Percentiles rank a stretch among this genome's conserved stretches.
Evolutionary conservation across 345 rosid species (phyloP).

Genomic region (Hibiscus tridactylites): DNA sequence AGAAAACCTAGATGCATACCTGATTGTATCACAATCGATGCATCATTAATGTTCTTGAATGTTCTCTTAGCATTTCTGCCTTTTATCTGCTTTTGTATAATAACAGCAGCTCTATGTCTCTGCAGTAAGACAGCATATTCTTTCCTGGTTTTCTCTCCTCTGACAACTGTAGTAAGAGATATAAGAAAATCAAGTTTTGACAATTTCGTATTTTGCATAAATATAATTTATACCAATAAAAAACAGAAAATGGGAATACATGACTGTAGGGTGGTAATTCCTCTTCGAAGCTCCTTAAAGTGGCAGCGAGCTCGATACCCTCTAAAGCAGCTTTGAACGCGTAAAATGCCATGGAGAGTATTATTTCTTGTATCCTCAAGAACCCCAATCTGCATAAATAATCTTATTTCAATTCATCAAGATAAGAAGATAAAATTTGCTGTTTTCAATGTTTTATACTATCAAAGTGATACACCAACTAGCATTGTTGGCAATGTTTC

Average conservation of each 20-base stretch:
- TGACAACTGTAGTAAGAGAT: constrained; percentile 50
- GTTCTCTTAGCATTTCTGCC: constrained; percentile 36
- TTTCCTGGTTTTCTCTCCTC: constrained; percentile 66
- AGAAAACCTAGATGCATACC: constrained; percentile 30
- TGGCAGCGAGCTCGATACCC: constrained; percentile 73
- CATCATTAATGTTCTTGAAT: constrained; percentile 36
- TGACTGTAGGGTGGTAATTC: constrained; percentile 67
- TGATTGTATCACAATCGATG: constrained; percentile 67
- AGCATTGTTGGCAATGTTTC: neutral
- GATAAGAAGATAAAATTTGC: neutral
- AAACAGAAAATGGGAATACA: constrained; percentile 34
- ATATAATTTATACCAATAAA: neutral
- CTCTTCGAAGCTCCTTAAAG: constrained; percentile 56
- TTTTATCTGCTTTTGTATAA: constrained; percentile 62
- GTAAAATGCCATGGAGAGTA: constrained; percentile 91
- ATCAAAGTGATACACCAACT: neutral
- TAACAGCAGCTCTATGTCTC: constrained; percentile 81
- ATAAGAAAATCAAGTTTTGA: constrained; percentile 3
- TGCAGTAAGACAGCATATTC: constrained; percentile 50
- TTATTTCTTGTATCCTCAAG: constrained; percentile 96
- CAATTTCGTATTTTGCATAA: neutral
- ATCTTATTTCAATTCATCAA: neutral
- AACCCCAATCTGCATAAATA: constrained; percentile 68
- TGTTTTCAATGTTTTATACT: neutral
- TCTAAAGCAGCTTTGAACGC: constrained; percentile 93